Percentiles rank a stretch among this genome's conserved stretches.
Evolutionary conservation across 208 protist genomes (phyloP).

Genomic region (Trypanosoma lewisi): DNA sequence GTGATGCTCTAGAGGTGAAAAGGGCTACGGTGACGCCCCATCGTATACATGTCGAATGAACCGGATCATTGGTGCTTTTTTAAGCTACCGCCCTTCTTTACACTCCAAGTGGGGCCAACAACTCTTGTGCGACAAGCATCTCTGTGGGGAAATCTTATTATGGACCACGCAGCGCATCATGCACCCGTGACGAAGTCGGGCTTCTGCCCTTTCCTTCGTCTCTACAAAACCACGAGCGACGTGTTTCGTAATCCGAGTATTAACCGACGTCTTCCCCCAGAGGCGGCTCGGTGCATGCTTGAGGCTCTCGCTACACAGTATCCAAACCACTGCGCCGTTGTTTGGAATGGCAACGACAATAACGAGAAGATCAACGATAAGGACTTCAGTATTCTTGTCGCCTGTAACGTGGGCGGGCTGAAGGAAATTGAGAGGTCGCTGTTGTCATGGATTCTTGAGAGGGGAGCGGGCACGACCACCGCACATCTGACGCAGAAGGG

Average conservation of each 20-base stretch:
- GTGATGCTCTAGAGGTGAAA: too few species aligned
- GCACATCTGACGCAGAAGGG: conserved; percentile 74
- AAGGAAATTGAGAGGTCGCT: conserved; percentile 66
- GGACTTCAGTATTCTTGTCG: conserved; percentile 69
- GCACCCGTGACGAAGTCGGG: conserved; percentile 27
- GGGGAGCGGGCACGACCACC: conserved; percentile 73
- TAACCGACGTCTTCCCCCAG: conserved; percentile 54
- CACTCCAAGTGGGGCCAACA: conserved; percentile 58
- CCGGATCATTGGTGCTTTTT: conserved; percentile 80
- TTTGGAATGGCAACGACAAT: conserved; percentile 30
- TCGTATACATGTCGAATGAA: conserved; percentile 22
- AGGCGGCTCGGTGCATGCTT: conserved; percentile 58
- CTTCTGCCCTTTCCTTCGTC: conserved; percentile 44
- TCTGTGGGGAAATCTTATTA: conserved; percentile 63
- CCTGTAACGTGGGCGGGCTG: conserved; percentile 60
- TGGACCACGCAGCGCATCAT: conserved; percentile 80
- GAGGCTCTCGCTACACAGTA: conserved; percentile 48
- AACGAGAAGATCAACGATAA: conserved; percentile 29
- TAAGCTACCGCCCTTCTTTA: conserved; percentile 85
- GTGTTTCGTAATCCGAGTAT: conserved; percentile 70
- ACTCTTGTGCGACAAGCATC: conserved; percentile 54
- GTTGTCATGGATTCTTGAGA: conserved; percentile 73
- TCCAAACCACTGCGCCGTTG: conserved; percentile 57
- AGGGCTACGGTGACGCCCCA: too few species aligned
- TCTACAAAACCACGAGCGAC: conserved; percentile 70